Evolutionary conservation across 2,329 filamentous ascomycete species (phyloP), one percentile per base, ranked within the genome.

Genomic region (Exophiala sp.): DNA sequence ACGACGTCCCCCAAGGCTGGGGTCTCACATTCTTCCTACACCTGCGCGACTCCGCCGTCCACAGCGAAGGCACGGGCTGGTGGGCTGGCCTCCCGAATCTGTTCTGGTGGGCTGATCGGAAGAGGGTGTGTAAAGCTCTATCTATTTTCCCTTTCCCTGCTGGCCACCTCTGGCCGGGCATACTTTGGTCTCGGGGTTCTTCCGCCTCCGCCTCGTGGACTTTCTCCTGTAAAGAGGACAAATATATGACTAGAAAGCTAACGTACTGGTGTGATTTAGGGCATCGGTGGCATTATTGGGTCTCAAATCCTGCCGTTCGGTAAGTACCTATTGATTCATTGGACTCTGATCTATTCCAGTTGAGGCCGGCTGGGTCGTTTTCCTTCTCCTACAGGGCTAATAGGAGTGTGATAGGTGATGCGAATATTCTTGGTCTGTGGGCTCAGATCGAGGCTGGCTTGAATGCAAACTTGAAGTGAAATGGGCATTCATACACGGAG

Each of bases 81-180:
- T 84, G 81, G 81, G 76, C 76, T 1, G 81, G 81, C 0, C 58
- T 83, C 23, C 64, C 78, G 2, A 84, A 83, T 61, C 58, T 77
- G 24, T 83, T 71, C 60, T 84, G 80, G 79, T 84, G 79, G 80
- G 69, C 69, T 27, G 81, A 84, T 63, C 67, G 78, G 5, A 78
- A 81, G 61, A 76, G 73, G 48, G 80, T 57, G 46, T 8, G 54
- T 51, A n/a, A n/a, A n/a, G n/a, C n/a, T n/a, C n/a, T n/a, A n/a
- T n/a, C n/a, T n/a, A n/a, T n/a, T n/a, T n/a, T n/a, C n/a, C n/a
- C n/a, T n/a, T n/a, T n/a, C n/a, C n/a, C n/a, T n/a, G n/a, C n/a
- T n/a, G n/a, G n/a, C n/a, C n/a, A n/a, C n/a, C n/a, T n/a, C n/a
- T n/a, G n/a, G n/a, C n/a, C n/a, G n/a, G n/a, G n/a, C n/a, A n/a